Conservation (phyloP, 2,329 filamentous ascomycete genomes). For the Talaromyces funiculosus region DNA sequence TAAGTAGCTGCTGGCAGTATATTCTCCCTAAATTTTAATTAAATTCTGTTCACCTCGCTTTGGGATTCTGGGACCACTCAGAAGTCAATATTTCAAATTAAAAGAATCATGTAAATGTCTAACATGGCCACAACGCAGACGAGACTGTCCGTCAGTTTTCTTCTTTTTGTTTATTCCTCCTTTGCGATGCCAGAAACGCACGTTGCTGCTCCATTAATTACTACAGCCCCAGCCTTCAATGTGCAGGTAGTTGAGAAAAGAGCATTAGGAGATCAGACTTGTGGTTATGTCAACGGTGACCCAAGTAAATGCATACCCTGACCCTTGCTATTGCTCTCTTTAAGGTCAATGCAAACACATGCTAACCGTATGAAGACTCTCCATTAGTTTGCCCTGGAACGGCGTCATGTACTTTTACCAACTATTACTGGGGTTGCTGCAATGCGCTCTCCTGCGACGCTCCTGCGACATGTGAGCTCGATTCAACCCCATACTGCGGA, state of each 20-base stretch:
- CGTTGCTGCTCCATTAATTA: background rate
- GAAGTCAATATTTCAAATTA: background rate
- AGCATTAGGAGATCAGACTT: constrained; percentile 3
- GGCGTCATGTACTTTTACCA: background rate
- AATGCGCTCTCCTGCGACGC: background rate
- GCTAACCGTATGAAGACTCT: background rate
- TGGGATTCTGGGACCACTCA: background rate
- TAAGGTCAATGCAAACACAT: background rate
- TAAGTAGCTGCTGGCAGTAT: background rate
- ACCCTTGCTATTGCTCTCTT: background rate
- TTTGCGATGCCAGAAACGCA: background rate
- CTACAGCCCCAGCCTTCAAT: background rate
- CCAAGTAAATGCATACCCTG: background rate
- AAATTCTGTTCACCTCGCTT: background rate
- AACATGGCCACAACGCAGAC: background rate
- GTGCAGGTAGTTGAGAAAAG: background rate
- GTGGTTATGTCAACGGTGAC: constrained; percentile 5
- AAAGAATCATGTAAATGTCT: background rate
- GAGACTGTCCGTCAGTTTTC: background rate
- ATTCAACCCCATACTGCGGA: constrained; percentile 3
- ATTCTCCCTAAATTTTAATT: background rate
- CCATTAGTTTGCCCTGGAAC: constrained; percentile 6
- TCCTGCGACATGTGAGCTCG: background rate
- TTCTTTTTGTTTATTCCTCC: background rate
- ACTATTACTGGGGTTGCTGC: constrained; percentile 9